Conservation (phyloP, 2,329 filamentous ascomycete species). For the Ceratocystis ficicola region DNA sequence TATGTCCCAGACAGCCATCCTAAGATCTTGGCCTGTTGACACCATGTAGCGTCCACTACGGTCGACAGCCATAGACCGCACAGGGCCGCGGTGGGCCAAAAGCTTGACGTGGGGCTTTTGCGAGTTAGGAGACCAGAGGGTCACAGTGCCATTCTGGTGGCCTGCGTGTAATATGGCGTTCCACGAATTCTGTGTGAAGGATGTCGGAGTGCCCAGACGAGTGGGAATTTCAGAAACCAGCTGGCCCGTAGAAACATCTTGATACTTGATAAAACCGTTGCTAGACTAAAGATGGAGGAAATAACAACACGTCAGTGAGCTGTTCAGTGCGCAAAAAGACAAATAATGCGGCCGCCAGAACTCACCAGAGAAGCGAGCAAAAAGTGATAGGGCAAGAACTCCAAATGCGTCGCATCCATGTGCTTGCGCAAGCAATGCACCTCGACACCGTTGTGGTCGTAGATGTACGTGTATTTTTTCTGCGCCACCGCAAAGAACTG, state of each 20-base stretch:
- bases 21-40: slow-evolving; percentile 74
- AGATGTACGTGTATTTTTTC: slow-evolving; percentile 95
- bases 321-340: background rate
- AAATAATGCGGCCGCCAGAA: slow-evolving; percentile 23
- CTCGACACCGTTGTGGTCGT: slow-evolving; percentile 82
- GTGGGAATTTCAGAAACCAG: slow-evolving; percentile 78
- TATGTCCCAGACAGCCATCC: slow-evolving; percentile 93
- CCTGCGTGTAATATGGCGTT: slow-evolving; percentile 89
- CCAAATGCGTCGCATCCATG: slow-evolving; percentile 81
- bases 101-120: slow-evolving; percentile 80
- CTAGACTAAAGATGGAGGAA: slow-evolving; percentile 43
- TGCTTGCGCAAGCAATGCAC: slow-evolving; percentile 85
- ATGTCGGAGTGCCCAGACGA: slow-evolving; percentile 67
- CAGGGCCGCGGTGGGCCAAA: slow-evolving; percentile 76
- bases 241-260: slow-evolving; percentile 87
- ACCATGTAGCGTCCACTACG: slow-evolving; percentile 93
- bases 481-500: slow-evolving; percentile 91
- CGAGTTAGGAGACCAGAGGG: slow-evolving; percentile 89
- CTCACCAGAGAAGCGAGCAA: slow-evolving; percentile 72
- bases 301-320: background rate
- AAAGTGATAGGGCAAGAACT: slow-evolving; percentile 94
- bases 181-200: slow-evolving; percentile 76
- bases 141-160: slow-evolving; percentile 89
- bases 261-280: slow-evolving; percentile 79
- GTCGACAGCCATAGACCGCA: slow-evolving; percentile 74